Evolutionary conservation across 2,329 filamentous ascomycete species (phyloP), one percentile per base, ranked within the genome.

Genomic region (Penicillium sclerotigenum): DNA sequence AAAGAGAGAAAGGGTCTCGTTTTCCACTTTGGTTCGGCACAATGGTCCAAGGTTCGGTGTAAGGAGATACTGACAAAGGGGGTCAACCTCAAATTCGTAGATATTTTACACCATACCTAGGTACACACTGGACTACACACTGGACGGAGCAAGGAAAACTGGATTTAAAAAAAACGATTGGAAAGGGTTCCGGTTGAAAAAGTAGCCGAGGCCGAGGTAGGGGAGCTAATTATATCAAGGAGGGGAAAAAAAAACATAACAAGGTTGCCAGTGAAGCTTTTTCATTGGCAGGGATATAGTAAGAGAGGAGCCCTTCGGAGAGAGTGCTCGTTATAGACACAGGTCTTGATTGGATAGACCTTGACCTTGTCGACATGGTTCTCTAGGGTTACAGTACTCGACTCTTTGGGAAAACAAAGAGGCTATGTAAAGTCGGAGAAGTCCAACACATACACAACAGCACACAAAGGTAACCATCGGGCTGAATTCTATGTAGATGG

Each of bases 201-300:
- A 41, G 28, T 20, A 18, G 28, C 43, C 28, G 52, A 42, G 8
- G 31, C 37, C 29, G 20, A 45, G 13, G 29, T 42, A 49, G 37
- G 52, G 29, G 47, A 38, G 45, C 52, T 54, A 42, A 54, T 22
- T 41, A 54, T 53, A n/a, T n/a, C n/a, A n/a, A 18, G n/a, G 18
- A 22, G 13, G 3, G 26, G 11, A 5, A 8, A 22, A 24, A 18
- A 20, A 34, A 14, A 29, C 7, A 51, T 22, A 46, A 36, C 18
- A 31, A 20, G 47, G 22, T n/a, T 36, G 31, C 1, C 16, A 20
- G 20, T 18, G 20, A 33, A 54, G 52, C 45, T 50, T 18, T 20
- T 11, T 55, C 47, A 56, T 56, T 56, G 53, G 53, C 5, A 16
- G 26, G 26, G 34, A 31, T 40, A 53, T 53, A 53, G 42, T 31